Percentiles rank a stretch among this genome's conserved stretches.
These are phyloP conservation scores for Primulina tabacum DNA, from an alignment of 257 asterid genomes.

Conservation along the genomic window DNA sequence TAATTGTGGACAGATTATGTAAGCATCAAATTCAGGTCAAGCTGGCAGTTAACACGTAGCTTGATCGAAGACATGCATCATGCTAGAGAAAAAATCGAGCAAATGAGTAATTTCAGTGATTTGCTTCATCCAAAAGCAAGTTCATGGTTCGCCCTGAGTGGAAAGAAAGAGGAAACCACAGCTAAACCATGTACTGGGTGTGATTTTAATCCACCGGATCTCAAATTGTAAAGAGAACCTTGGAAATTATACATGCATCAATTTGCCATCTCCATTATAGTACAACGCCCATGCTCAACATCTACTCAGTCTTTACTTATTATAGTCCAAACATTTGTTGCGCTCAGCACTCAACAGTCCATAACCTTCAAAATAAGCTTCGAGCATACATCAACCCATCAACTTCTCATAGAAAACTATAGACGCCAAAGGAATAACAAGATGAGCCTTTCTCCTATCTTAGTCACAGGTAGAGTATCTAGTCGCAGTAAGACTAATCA, in stretches of 20 bases:
- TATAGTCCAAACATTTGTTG: neutral
- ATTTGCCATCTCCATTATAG: constrained; percentile 5
- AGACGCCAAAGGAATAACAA: neutral
- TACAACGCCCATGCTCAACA: neutral
- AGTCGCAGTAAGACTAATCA: neutral
- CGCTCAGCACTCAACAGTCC: neutral
- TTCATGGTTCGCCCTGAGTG: neutral
- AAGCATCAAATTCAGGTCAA: neutral
- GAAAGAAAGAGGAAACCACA: neutral
- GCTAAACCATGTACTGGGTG: neutral
- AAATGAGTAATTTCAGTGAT: neutral
- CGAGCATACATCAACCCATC: neutral
- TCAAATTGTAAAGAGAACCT: neutral
- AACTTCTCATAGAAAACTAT: neutral
- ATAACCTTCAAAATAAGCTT: neutral
- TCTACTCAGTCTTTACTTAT: neutral
- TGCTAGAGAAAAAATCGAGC: neutral
- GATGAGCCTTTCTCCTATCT: neutral
- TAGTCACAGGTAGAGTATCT: neutral
- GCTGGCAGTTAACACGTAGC: neutral
- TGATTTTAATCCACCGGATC: neutral
- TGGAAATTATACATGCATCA: neutral
- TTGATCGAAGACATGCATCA: neutral
- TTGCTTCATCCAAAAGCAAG: too few species aligned
- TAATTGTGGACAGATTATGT: neutral